Evolutionary conservation across 2,329 filamentous ascomycete species (phyloP), one percentile per base, ranked within the genome.

Genomic region (Tolypocladium endophyticum): DNA sequence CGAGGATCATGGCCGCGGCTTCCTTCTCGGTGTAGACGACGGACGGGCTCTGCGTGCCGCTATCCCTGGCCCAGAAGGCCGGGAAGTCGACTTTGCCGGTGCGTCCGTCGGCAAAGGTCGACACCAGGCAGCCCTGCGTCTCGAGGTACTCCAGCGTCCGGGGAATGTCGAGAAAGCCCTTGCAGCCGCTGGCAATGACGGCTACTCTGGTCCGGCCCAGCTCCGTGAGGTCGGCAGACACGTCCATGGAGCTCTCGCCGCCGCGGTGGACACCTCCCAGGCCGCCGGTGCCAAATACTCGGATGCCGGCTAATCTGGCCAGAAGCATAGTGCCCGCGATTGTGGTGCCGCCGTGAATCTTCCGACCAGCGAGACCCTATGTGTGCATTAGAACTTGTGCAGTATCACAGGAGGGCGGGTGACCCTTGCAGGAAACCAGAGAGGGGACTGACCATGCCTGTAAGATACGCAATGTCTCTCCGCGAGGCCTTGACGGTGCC

Each of bases 221-320:
- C 78, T 97, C 94, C 4, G 90, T 97, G 62, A 99, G 80, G 74
- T 99, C 94, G 47, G 94, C 93, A 62, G 93, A 97, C 63, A 99
- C 85, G 71, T 99, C 94, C 86, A 97, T 88, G 9, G 88, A 89
- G 65, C 82, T 82, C 71, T 97, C 88, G 55, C 87, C 94, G 58
- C 90, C 92, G 53, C 92, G 86, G 73, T 99, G 94, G 30, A 99
- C 94, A 61, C 94, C 94, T 59, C 94, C 93, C 5, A 99, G 84
- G 16, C 94, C 94, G 54, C 94, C 94, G 7, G 94, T 99, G 33
- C 92, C 94, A 73, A 99, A 97, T 56, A 99, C 84, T 64, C 87
- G 88, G 70, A 99, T 96, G 12, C 92, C 92, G 35, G 92, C 93
- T 61, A 92, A 78, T 63, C 89, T 82, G 53, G 94, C 90, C 36